Percentiles rank a stretch among this genome's conserved stretches.
Conservation (phyloP, 352 stramenopile species). For the Discostella stelligera region DNA sequence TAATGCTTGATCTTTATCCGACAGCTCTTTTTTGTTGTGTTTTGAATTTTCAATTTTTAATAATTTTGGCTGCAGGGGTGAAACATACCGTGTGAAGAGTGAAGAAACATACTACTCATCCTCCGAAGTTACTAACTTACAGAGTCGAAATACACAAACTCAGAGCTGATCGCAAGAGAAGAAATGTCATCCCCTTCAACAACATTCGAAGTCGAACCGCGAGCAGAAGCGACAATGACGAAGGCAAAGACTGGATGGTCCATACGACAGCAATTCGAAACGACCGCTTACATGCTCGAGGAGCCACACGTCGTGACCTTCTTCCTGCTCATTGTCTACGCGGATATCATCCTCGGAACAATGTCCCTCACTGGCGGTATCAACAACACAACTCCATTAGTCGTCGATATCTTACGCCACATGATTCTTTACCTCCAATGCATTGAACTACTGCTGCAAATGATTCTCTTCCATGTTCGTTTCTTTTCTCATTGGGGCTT, state of each 20-base stretch:
- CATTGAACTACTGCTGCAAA: slow-evolving; percentile 32
- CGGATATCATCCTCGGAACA: slow-evolving; percentile 16
- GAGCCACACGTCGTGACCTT: slow-evolving; percentile 11
- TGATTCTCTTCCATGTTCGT: slow-evolving; percentile 19
- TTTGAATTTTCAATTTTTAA: not conserved
- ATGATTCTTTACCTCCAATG: slow-evolving; percentile 31
- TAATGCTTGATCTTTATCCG: too few species aligned
- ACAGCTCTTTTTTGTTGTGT: too few species aligned
- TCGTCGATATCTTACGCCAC: slow-evolving; percentile 10
- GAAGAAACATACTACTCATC: not conserved
- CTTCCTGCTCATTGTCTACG: slow-evolving; percentile 15
- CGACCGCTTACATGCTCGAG: slow-evolving; percentile 1
- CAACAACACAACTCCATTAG: not conserved
- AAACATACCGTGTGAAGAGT: too few species aligned
- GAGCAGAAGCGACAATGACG: not conserved
- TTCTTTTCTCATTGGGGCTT: slow-evolving; percentile 52
- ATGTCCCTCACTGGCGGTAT: slow-evolving; percentile 8
- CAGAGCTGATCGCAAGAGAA: not conserved
- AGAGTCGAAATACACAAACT: not conserved
- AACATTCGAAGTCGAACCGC: not conserved
- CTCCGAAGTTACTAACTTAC: not conserved
- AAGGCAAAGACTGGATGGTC: not conserved
- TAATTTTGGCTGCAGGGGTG: too few species aligned
- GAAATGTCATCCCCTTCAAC: not conserved
- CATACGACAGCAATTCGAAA: slow-evolving; percentile 4